A percentile compares a stretch with the other conserved stretches of the same genome.
Conservation (phyloP, 139 green algal genomes). For the Chlamydomonas incerta region DNA sequence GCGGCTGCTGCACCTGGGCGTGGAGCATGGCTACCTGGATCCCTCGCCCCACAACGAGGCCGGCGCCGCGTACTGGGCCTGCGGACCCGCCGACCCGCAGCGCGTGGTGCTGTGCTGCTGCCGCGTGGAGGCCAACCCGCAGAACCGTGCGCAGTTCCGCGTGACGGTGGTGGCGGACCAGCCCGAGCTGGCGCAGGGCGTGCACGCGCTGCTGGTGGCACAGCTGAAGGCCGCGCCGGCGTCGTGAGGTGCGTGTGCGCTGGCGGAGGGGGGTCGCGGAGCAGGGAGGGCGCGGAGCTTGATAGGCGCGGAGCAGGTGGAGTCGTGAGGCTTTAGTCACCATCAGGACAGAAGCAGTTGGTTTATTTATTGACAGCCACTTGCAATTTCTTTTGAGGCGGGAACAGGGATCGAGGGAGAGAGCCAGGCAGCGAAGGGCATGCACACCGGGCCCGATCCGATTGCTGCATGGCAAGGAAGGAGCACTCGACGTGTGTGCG, state of each 20-base stretch:
- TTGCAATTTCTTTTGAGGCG: too few relatives aligned
- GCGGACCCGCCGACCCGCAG: constrained; percentile 39
- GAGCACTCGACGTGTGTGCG: too few relatives aligned
- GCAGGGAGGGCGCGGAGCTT: too few relatives aligned
- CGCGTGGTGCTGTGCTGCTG: constrained; percentile 46
- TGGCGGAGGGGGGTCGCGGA: too few relatives aligned
- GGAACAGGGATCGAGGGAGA: too few relatives aligned
- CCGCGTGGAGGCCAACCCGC: constrained; percentile 82
- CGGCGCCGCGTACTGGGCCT: constrained; percentile 57
- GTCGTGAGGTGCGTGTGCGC: not conserved
- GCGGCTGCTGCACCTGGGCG: constrained; percentile 49
- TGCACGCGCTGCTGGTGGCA: constrained; percentile 47
- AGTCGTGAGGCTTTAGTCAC: too few relatives aligned
- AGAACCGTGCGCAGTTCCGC: constrained; percentile 75
- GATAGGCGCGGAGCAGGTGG: too few relatives aligned
- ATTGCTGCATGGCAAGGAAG: too few relatives aligned
- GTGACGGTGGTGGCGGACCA: constrained; percentile 72
- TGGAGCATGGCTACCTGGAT: constrained; percentile 67
- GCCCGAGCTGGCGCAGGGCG: constrained; percentile 36
- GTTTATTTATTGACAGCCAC: too few relatives aligned
- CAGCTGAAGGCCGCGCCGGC: constrained; percentile 9
- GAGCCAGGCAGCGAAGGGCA: too few relatives aligned
- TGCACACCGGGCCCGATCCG: too few relatives aligned
- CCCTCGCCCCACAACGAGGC: constrained; percentile 68
- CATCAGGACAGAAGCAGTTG: too few relatives aligned